Conservation (phyloP, 1,284 basidiomycete genomes). For the Boletellus deceptivus region DNA sequence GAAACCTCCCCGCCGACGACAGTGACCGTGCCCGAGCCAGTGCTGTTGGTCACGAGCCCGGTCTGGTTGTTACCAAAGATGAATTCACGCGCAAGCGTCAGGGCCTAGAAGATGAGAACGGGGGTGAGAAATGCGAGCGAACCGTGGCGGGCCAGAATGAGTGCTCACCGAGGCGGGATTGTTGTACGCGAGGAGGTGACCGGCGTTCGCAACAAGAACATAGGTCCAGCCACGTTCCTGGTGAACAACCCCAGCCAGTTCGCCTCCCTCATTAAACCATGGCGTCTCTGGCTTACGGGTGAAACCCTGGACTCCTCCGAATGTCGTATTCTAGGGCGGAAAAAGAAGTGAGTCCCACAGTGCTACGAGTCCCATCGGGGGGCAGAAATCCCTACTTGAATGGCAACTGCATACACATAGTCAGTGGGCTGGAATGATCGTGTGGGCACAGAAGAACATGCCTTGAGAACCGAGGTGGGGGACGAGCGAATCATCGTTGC, state of each 20-base stretch:
- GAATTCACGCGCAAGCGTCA: conserved; percentile 55
- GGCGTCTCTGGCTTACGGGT: conserved; percentile 62
- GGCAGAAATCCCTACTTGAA: conserved; percentile 44
- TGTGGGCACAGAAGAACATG: conserved; percentile 27
- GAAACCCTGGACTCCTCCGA: conserved; percentile 72
- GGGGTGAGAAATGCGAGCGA: too few relatives aligned
- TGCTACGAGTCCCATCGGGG: neutral
- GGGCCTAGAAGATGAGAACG: conserved; percentile 38
- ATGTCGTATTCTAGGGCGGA: conserved; percentile 60
- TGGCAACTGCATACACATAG: conserved; percentile 44
- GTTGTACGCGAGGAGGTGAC: conserved; percentile 52
- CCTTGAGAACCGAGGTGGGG: conserved; percentile 63
- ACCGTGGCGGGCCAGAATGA: neutral
- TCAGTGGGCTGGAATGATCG: conserved; percentile 4
- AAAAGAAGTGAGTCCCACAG: neutral
- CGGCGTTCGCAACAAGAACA: conserved; percentile 54
- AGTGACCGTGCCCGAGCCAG: conserved; percentile 15
- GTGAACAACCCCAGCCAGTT: conserved; percentile 65
- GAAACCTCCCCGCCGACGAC: conserved; percentile 56
- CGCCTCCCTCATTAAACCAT: conserved; percentile 55
- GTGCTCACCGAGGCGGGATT: conserved; percentile 52
- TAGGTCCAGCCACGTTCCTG: conserved; percentile 72
- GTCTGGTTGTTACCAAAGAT: conserved; percentile 53
- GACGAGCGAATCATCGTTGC: conserved; percentile 66
- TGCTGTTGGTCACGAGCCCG: conserved; percentile 43